phyloP scores from a whole-genome alignment of 1,284 basidiomycete genomes.

The Singerocomus inundabilis region DNA sequence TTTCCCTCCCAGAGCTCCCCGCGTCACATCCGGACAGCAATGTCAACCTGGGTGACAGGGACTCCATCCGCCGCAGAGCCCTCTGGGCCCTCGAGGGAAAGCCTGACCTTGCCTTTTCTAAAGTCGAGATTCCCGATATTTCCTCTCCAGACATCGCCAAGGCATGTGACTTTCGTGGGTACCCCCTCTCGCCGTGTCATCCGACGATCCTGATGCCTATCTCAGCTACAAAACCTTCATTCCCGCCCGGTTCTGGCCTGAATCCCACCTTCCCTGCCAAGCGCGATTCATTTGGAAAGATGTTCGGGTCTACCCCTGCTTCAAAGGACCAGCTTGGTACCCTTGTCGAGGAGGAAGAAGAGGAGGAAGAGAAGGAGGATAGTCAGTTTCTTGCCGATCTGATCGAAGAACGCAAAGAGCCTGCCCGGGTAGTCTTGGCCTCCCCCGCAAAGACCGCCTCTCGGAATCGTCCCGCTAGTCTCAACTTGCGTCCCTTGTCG shows the following conservation, averaged over 20 bases:
- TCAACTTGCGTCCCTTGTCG: constrained; percentile 70
- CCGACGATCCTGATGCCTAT: not conserved
- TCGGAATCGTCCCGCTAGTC: constrained; percentile 59
- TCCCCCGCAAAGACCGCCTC: constrained; percentile 35
- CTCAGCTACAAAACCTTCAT: constrained; percentile 52
- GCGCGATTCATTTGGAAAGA: constrained; percentile 75
- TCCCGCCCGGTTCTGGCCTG: constrained; percentile 45
- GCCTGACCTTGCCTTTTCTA: constrained; percentile 60
- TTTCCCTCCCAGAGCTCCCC: constrained; percentile 61
- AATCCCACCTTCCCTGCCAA: constrained; percentile 46
- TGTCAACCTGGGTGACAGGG: constrained; percentile 67
- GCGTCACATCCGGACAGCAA: constrained; percentile 58
- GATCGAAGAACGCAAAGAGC: constrained; percentile 10
- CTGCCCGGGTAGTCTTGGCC: constrained; percentile 4
- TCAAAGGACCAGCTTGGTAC: constrained; percentile 75
- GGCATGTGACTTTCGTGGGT: constrained; percentile 64
- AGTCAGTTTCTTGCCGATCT: constrained; percentile 15
- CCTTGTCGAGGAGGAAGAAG: constrained; percentile 78
- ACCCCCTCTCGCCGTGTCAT: constrained; percentile 7
- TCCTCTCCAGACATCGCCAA: constrained; percentile 51
- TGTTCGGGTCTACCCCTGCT: constrained; percentile 53
- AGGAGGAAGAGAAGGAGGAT: constrained; percentile 65
- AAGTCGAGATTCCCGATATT: constrained; percentile 79
- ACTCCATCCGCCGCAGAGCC: constrained; percentile 73
- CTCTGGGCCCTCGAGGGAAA: constrained; percentile 79